Base-by-base conservation (phyloP, 2,329 filamentous ascomycete genomes). In the Aureobasidium sp. region DNA sequence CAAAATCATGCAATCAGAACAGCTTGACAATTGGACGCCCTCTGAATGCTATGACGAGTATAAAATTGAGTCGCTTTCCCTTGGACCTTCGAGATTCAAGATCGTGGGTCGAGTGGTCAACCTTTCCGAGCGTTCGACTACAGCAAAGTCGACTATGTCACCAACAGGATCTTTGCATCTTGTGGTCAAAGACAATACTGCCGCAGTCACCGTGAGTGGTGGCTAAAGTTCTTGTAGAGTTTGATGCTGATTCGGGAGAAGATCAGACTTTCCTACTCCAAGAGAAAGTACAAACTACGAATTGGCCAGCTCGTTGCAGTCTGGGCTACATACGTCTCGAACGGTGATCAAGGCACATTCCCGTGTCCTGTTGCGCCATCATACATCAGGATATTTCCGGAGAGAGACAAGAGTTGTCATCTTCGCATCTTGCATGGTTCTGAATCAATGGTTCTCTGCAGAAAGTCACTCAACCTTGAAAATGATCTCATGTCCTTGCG, bases 51-150 rank as follows among this genome's bases (percentile, higher is more conserved):
- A 76, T 69, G 58, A 70, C 67, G 49, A 77, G 60, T 27, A 70
- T 65, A 61, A 65, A 17, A 78, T 83, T 27, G 69, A 65, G 6
- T 62, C 72, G 4, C 67, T 84, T 1, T 58, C 74, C 30, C 68
- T 74, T 2, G 80, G 80, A 0, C 75, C 75, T 0, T 67, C 67
- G 27, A 68, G 74, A 47, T 72, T 81, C 25, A 70, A 70, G 2
- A 76, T 83, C 54, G 72, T 69, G 30, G 80, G 80, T 1, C 70
- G 80, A 24, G 63, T 84, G 11, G 77, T 79, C 10, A 82, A 82
- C 61, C 72, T 80, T 57, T 74, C 67, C 42, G 69, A 77, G 25
- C 65, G 71, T 6, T 60, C 63, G 10, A 74, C 70, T 19, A 66
- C 65, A 3, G 72, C 67, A 54, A 74, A 70, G 56, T 69, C 39